Evolutionary conservation across 169 alveolate species (phyloP).

Genomic region (Neospora caninum): DNA sequence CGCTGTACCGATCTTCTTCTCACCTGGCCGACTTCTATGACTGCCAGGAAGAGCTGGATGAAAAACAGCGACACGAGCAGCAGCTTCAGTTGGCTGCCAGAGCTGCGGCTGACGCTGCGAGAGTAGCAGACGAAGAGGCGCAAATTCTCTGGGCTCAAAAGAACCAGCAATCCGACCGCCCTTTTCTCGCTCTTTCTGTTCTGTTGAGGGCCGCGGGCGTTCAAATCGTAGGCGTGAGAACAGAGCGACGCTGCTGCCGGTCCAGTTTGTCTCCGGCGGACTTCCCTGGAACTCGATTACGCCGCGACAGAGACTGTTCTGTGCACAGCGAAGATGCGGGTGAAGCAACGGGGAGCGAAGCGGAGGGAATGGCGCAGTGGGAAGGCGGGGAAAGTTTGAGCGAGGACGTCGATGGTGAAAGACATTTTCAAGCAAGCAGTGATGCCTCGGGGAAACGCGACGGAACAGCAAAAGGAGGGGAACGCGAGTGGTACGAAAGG

Average conservation of each 20-base stretch:
- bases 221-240: neutral
- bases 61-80: conserved; percentile 6
- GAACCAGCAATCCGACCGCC: neutral
- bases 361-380: too few species aligned
- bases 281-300: too few species aligned
- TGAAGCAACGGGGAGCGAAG: too few species aligned
- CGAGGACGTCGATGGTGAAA: too few species aligned
- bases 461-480: neutral
- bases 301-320: too few species aligned
- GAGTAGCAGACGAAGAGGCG: conserved; percentile 30
- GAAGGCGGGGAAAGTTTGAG: too few species aligned
- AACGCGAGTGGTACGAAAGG: neutral
- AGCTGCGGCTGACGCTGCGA: neutral
- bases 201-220: conserved; percentile 5
- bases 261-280: neutral
- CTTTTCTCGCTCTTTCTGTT: neutral
- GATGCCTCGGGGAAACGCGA: too few species aligned
- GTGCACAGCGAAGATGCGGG: too few species aligned
- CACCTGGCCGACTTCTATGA: neutral
- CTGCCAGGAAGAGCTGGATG: conserved; percentile 17
- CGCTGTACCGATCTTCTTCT: neutral
- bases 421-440: too few species aligned
- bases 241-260: neutral
- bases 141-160: neutral
- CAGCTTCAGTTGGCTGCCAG: neutral